Conservation (phyloP, 2,329 filamentous ascomycete genomes). For the Acrocalymma vagum region DNA sequence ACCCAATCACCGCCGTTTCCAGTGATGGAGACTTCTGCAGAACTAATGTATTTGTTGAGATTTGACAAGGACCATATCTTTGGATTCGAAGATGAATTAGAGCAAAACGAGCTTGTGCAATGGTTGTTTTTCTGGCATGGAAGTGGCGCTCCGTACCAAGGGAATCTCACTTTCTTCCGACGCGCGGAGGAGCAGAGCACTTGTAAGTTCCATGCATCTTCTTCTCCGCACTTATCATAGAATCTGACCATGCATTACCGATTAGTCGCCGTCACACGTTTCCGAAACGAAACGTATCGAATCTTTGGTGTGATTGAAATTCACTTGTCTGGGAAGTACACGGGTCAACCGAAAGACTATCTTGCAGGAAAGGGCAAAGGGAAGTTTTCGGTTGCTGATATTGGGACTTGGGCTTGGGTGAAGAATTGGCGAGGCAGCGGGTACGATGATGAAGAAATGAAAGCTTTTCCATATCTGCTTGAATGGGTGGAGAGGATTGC, state of each 20-base stretch:
- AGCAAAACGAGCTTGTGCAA: conserved; percentile 79
- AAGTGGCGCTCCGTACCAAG: conserved; percentile 81
- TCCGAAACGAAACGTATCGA: conserved; percentile 81
- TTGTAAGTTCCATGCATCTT: too few relatives aligned
- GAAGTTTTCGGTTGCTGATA: conserved; percentile 71
- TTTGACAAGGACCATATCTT: conserved; percentile 83
- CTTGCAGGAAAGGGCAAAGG: conserved; percentile 68
- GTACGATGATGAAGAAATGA: conserved; percentile 71
- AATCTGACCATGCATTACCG: too few relatives aligned
- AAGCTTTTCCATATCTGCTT: conserved; percentile 66
- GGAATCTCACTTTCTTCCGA: conserved; percentile 74
- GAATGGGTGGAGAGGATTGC: conserved; percentile 58
- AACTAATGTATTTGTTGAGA: conserved; percentile 81
- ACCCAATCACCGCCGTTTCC: conserved; percentile 72
- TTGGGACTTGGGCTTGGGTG: conserved; percentile 79
- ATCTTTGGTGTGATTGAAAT: conserved; percentile 79
- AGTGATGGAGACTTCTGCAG: conserved; percentile 82
- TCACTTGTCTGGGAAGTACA: conserved; percentile 67
- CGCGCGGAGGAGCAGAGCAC: conserved; percentile 83
- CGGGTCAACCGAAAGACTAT: conserved; percentile 59
- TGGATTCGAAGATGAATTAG: conserved; percentile 76
- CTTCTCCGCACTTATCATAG: too few relatives aligned
- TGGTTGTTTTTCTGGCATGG: conserved; percentile 78
- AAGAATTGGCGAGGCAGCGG: conserved; percentile 66
- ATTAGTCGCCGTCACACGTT: conserved; percentile 81